Conservation (phyloP, 2,329 filamentous ascomycete genomes). For the Colletotrichum echinochloae region DNA sequence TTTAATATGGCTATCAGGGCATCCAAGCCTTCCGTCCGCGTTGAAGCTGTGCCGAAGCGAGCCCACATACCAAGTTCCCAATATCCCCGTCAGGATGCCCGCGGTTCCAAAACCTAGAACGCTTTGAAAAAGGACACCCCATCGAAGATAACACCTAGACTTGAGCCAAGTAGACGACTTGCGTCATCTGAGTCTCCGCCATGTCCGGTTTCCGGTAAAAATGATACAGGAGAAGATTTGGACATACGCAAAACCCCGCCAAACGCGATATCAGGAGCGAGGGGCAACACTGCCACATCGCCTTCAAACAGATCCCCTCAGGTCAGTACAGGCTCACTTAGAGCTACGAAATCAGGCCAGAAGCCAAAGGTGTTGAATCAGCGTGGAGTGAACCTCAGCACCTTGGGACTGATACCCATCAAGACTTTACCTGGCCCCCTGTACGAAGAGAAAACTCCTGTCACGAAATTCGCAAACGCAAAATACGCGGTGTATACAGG, state of each 20-base stretch:
- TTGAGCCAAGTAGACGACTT: not conserved
- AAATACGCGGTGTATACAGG: not conserved
- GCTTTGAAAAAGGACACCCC: constrained; percentile 10
- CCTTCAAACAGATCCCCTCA: not conserved
- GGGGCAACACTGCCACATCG: not conserved
- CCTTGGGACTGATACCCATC: constrained; percentile 20
- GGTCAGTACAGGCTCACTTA: not conserved
- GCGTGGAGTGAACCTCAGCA: constrained; percentile 21
- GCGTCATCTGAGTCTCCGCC: not conserved
- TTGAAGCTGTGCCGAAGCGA: constrained; percentile 2
- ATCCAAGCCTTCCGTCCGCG: constrained; percentile 11
- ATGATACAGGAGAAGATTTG: not conserved
- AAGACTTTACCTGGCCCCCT: constrained; percentile 24
- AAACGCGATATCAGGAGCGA: not conserved
- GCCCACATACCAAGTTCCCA: not conserved
- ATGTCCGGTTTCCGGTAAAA: not conserved
- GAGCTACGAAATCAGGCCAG: not conserved
- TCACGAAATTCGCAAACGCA: constrained; percentile 6
- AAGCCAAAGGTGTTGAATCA: constrained; percentile 30
- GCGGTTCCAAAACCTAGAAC: constrained; percentile 25
- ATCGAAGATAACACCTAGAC: not conserved
- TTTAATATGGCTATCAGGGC: constrained; percentile 22
- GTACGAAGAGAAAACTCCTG: constrained; percentile 8
- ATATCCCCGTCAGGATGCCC: constrained; percentile 12
- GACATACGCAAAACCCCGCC: not conserved